These are phyloP conservation scores for Orbilia ellipsospora DNA, from an alignment of 2,329 filamentous ascomycete genomes.

Conservation along the genomic window DNA sequence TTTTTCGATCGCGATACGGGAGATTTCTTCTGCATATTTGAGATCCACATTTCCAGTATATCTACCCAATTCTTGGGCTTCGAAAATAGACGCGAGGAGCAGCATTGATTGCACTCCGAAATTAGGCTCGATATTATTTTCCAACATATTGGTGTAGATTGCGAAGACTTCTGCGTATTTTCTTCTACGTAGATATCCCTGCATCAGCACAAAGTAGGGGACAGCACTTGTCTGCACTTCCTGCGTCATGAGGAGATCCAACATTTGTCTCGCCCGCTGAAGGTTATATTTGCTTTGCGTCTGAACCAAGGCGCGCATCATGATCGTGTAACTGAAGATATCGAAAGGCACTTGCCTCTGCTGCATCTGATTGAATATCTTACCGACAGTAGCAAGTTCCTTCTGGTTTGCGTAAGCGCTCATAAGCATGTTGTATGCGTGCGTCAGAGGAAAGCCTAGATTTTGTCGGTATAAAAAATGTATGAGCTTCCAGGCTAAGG, in stretches of 20 bases:
- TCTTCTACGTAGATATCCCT: conserved; percentile 56
- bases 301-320: conserved; percentile 58
- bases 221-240: conserved; percentile 63
- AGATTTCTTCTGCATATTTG: conserved; percentile 56
- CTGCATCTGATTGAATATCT: conserved; percentile 54
- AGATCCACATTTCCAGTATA: conserved; percentile 40
- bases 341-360: conserved; percentile 58
- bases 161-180: conserved; percentile 57
- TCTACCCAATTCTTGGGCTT: conserved; percentile 42
- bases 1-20: conserved; percentile 55
- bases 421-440: conserved; percentile 55
- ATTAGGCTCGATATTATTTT: conserved; percentile 51
- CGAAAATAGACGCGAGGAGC: conserved; percentile 52
- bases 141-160: conserved; percentile 58
- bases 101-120: conserved; percentile 52
- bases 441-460: conserved; percentile 38
- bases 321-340: conserved; percentile 58
- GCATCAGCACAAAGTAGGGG: conserved; percentile 64
- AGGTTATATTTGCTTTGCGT: conserved; percentile 42
- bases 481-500: conserved; percentile 45
- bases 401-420: conserved; percentile 44
- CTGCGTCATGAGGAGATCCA: conserved; percentile 56
- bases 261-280: conserved; percentile 53
- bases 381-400: conserved; percentile 40
- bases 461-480: conserved; percentile 36